Evolutionary conservation across 805 yeast species (phyloP).

Genomic region (Isabelozyma gotoi): DNA sequence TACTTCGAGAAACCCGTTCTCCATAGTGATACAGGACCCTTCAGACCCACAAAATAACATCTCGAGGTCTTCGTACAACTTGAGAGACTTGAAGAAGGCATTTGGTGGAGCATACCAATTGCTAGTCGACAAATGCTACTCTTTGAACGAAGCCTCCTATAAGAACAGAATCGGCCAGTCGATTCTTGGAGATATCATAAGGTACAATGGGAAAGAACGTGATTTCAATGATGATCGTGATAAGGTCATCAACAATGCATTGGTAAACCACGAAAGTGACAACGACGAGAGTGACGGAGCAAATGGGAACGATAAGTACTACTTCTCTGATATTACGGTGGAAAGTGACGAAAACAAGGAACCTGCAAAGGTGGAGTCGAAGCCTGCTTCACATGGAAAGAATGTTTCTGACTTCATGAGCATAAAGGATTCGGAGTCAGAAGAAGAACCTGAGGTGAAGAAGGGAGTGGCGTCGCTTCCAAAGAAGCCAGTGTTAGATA

Average conservation of each 20-base stretch:
- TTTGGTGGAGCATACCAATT: constrained; percentile 87
- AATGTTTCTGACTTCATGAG: constrained; percentile 22
- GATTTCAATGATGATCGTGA: constrained; percentile 76
- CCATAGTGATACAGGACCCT: constrained; percentile 85
- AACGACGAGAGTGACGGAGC: constrained; percentile 34
- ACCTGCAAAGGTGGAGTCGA: constrained; percentile 6
- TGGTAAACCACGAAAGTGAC: constrained; percentile 25
- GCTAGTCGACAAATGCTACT: constrained; percentile 72
- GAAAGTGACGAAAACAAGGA: constrained; percentile 26
- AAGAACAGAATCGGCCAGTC: constrained; percentile 68
- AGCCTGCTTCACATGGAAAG: constrained; percentile 4
- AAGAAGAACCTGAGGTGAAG: constrained; percentile 9
- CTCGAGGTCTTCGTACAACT: constrained; percentile 79
- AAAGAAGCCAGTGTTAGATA: constrained; percentile 24
- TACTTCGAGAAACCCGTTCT: constrained; percentile 53
- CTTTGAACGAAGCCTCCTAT: constrained; percentile 62
- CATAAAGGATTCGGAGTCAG: constrained; percentile 9
- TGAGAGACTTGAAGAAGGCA: constrained; percentile 76
- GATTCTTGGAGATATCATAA: constrained; percentile 76
- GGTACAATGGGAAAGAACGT: constrained; percentile 69
- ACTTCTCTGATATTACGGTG: constrained; percentile 43
- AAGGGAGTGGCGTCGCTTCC: constrained; percentile 3
- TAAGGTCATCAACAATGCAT: constrained; percentile 61
- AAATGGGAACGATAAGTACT: constrained; percentile 39
- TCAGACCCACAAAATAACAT: constrained; percentile 81